Percentiles rank a stretch among this genome's conserved stretches.
Conservation (phyloP, 129 eudicot genomes). For the Flaveria brownii region DNA sequence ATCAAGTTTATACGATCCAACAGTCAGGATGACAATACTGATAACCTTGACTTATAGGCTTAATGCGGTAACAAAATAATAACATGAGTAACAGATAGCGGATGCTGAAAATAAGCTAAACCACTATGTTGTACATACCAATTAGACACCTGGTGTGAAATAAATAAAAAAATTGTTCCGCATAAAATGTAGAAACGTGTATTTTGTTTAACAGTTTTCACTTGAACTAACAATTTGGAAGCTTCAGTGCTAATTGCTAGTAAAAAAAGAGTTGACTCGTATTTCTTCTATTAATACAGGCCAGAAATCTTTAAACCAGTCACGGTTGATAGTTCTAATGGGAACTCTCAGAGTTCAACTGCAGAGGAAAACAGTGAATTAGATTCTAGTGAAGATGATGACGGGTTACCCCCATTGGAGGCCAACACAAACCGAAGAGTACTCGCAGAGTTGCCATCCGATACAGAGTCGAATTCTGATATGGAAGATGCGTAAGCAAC, state of each 20-base stretch:
- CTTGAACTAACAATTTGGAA: no score
- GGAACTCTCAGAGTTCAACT: slow-evolving; percentile 27
- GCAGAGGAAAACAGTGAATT: slow-evolving; percentile 43
- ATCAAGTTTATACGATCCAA: neutral
- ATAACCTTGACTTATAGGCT: neutral
- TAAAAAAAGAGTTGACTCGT: neutral
- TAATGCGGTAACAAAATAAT: neutral
- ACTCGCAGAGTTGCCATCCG: slow-evolving; percentile 38
- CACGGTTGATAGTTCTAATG: slow-evolving; percentile 29
- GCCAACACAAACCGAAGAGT: slow-evolving; percentile 70
- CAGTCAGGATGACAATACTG: neutral
- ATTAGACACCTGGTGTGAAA: neutral
- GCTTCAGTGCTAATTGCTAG: neutral
- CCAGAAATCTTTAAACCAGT: slow-evolving; percentile 57
- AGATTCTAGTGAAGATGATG: slow-evolving; percentile 60
- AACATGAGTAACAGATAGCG: neutral
- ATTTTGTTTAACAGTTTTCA: neutral
- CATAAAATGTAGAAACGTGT: neutral
- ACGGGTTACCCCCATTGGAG: slow-evolving; percentile 82
- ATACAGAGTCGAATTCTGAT: slow-evolving; percentile 59
- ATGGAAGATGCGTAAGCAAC: slow-evolving; percentile 26
- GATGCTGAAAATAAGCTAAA: neutral
- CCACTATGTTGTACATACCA: neutral
- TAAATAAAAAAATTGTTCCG: neutral
- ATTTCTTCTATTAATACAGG: slow-evolving; percentile 44